Evolutionary conservation across 1,139 yeast species (phyloP).

Genomic region (Casaregolazyma suthepensis): DNA sequence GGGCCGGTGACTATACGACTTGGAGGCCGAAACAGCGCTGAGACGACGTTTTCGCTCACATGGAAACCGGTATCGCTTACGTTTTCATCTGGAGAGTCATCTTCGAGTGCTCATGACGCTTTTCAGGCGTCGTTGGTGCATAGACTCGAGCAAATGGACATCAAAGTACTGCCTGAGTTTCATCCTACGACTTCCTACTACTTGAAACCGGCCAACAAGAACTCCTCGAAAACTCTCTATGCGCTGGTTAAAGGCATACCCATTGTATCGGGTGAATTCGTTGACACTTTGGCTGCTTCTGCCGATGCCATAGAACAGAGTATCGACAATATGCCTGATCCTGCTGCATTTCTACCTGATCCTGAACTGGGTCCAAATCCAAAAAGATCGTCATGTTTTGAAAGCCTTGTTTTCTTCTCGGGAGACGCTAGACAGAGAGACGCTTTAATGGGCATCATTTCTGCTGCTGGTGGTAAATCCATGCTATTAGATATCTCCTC

Average conservation of each 20-base stretch:
- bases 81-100: conserved; percentile 14
- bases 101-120: conserved; percentile 7
- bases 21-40: conserved; percentile 7
- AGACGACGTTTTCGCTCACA: conserved; percentile 8
- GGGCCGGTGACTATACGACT: conserved; percentile 7
- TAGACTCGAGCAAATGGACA: conserved; percentile 21
- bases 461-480: conserved; percentile 16
- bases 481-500: conserved; percentile 1
- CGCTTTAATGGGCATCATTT: conserved; percentile 19
- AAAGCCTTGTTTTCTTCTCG: conserved; percentile 17
- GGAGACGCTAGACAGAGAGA: conserved; percentile 16
- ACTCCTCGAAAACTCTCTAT: conserved; percentile 22
- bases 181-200: conserved; percentile 21
- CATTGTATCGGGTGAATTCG: conserved; percentile 21
- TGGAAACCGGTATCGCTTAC: conserved; percentile 17
- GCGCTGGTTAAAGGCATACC: conserved; percentile 27
- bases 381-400: conserved; percentile 18
- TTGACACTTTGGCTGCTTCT: conserved; percentile 15
- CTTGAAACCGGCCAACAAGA: conserved; percentile 12
- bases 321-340: conserved; percentile 21
- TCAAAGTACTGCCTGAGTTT: conserved; percentile 22
- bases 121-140: conserved; percentile 9
- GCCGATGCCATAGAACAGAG: conserved; percentile 16
- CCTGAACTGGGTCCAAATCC: conserved; percentile 17
- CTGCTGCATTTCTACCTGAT: conserved; percentile 14